Base-by-base conservation (phyloP, 768 basidiomycete genomes). In the Mycena sanguinolenta region DNA sequence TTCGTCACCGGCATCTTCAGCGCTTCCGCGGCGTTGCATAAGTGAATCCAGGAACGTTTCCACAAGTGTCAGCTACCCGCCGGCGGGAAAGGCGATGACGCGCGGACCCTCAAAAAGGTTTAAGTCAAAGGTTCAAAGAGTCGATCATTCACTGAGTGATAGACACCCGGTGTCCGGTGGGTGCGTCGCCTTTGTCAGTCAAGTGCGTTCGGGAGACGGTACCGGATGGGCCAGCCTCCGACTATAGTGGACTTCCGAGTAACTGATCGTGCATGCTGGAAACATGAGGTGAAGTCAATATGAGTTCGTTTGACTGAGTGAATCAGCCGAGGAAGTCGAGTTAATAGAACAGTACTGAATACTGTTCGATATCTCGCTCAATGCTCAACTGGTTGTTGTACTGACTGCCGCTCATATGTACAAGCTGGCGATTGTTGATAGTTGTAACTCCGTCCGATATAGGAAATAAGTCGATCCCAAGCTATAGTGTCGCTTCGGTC, bases 121-220 rank as follows among this genome's bases (percentile, higher is more conserved):
- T 53, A 67, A 67, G 21, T 17, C 65, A 38, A 67, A 67, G 39
- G 16, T 58, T 28, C 49, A n/a, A 38, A 53, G 53, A 25, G 62
- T 49, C n/a, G 53, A 65, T 44, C 38, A 58, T 57, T 57, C 17
- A 7, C 14, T 16, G 32, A 36, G 49, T 65, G 58, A 61, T 67
- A 44, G 58, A 58, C 50, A 5, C n/a, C 39, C 21, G 38, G 42
- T 46, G 50, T 27, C 55, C 64, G 53, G 54, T 57, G 53, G 12
- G 63, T 32, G 34, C 57, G 57, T 46, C 34, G 65, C 55, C 23
- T 61, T 53, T 58, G 58, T 60, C 58, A 55, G 58, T 60, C 58
- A 55, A 34, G 38, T 25, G 58, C 36, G 30, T 25, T 60, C 65
- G 58, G 50, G 44, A 46, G 44, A 8, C 5, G 44, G 65, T 17